A percentile compares a stretch with the other conserved stretches of the same genome.
Conservation (phyloP, 2,329 filamentous ascomycete species). For the Leptodontidium sp. region DNA sequence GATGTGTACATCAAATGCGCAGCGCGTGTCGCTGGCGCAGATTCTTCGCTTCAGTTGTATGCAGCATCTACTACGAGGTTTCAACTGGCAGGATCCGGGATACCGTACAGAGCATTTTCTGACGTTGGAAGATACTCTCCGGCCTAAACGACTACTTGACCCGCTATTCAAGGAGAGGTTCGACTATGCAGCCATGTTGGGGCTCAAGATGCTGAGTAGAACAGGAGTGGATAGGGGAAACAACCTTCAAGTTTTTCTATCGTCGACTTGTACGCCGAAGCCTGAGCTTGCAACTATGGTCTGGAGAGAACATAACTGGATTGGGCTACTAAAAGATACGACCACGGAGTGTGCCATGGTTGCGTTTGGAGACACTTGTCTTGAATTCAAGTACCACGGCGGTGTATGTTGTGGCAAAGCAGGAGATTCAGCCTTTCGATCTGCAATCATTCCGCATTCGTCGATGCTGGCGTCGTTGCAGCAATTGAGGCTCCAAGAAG, state of each 20-base stretch:
- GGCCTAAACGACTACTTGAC: constrained; percentile 4
- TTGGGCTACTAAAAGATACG: constrained; percentile 24
- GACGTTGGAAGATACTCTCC: constrained; percentile 20
- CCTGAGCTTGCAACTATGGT: constrained; percentile 28
- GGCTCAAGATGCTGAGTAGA: constrained; percentile 29
- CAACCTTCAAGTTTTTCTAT: constrained; percentile 26
- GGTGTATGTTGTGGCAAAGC: constrained; percentile 12
- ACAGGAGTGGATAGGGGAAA: constrained; percentile 24
- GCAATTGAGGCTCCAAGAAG: neutral
- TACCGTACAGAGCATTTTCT: constrained; percentile 19
- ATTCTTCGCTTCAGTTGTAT: constrained; percentile 24
- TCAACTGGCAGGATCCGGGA: constrained; percentile 18
- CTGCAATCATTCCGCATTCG: constrained; percentile 10
- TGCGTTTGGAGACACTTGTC: constrained; percentile 21
- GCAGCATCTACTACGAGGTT: constrained; percentile 21
- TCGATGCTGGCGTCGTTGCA: neutral
- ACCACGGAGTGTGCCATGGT: constrained; percentile 24
- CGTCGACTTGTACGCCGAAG: constrained; percentile 27
- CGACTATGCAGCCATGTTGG: constrained; percentile 28
- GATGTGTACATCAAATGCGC: constrained; percentile 22
- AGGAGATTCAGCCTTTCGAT: constrained; percentile 23
- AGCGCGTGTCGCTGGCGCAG: constrained; percentile 21
- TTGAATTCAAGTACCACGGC: constrained; percentile 18
- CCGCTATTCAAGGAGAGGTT: constrained; percentile 22
- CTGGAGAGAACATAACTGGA: constrained; percentile 27